Base-by-base conservation (phyloP, 2,329 filamentous ascomycete species). In the Arthrobotrys pseudoclavata region DNA sequence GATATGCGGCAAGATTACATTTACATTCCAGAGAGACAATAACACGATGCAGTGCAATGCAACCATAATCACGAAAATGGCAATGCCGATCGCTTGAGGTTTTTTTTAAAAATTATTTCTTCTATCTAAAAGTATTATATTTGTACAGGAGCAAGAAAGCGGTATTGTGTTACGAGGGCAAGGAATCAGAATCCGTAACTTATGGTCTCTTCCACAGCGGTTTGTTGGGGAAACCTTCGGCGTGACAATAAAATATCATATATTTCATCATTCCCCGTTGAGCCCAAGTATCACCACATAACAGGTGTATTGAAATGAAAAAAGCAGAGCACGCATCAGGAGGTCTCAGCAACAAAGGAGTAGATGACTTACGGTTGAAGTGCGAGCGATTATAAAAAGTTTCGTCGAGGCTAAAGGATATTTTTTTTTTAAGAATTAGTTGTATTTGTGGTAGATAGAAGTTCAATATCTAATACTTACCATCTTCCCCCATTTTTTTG, bases 111-210 rank as follows among this genome's bases (percentile, higher is more conserved):
- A 40, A 13, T 40, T 40, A 12, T 15, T n/a, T 53, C 3, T 53
- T 53, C 24, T 53, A 53, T 31, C 6, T 53, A 31, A n/a, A 31
- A 9, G 4, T 29, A 15, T 29, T 45, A 12, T 10, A 20, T 18
- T 6, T 9, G 9, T 29, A 53, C 24, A 31, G 22, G 12, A 29
- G 42, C 12, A n/a, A 37, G n/a, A 40, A 40, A 37, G 5, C 5
- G 12, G 2, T 18, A 1, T n/a, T 53, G 15, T 18, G 9, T 13
- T 24, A 20, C n/a, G 3, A 22, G 52, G 29, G n/a, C n/a, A 15
- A 40, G 63, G 66, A 61, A 69, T 69, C 66, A 69, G 66, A 57
- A 48, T 60, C 52, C 52, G 34, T 60, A 60, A 60, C 55, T 42
- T 24, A 1, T 37, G 29, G 9, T 13, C n/a, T 31, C 50, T 5